Evolutionary conservation across 2,329 filamentous ascomycete genomes (phyloP), one percentile per base, ranked within the genome.

Genomic region (Kalaharituber pfeilii): DNA sequence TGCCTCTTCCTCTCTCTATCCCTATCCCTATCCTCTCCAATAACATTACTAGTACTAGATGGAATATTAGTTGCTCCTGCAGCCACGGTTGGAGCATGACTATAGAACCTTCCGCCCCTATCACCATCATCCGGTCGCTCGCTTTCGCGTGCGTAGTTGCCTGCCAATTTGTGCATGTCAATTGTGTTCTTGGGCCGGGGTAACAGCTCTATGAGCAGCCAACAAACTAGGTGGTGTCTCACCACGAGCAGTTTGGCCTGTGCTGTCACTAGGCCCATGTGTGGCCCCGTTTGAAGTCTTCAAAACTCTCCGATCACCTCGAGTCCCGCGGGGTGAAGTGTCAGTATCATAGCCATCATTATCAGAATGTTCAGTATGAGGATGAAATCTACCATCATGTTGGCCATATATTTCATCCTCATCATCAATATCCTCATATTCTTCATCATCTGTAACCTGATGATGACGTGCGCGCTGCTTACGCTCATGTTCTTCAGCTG

Each of bases 391-490:
- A 2, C 42, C 42, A 47, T 47, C 42, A 1, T 47, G 3, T 5
- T 47, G 42, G 13, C 18, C 42, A 47, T 47, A 47, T 18, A 47
- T 11, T 2, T 51, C 44, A 30, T 61, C 59, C 18, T 60, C 59
- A 27, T 61, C 59, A 1, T 55, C 53, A 26, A 61, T 56, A 22
- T 61, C 59, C 33, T 61, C 59, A 33, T 61, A 61, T 45, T 59
- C 56, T 18, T 60, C 59, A 20, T 61, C 58, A 9, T 59, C 56
- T 30, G 42, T 42, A 8, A 50, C 28, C 15, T 53, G 50, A 26
- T 56, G 24, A 49, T 25, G 39, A n/a, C n/a, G n/a, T 18, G 29
- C 49, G 22, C 22, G 27, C 11, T 26, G 18, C 29, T 50, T 55
- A 27, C 56, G 57, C 28, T 57, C 51, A 33, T 61, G 59, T 27